A percentile compares a stretch with the other conserved stretches of the same genome.
Evolutionary conservation across 1,284 basidiomycete genomes (phyloP).

Genomic region (Malassezia yamatoensis): DNA sequence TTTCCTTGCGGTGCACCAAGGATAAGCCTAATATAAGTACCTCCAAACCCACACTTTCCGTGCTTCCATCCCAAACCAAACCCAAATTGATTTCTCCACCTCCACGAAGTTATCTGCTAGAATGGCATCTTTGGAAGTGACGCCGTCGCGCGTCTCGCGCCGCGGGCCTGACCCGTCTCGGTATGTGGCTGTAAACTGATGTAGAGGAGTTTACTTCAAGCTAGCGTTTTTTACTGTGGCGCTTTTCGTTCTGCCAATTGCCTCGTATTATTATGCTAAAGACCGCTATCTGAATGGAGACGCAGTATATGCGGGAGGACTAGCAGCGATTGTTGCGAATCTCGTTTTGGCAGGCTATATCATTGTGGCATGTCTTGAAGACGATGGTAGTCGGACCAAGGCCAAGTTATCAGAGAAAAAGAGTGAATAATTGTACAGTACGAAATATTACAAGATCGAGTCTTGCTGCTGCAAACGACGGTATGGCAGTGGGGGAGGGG

Average conservation of each 20-base stretch:
- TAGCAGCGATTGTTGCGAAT: constrained; percentile 44
- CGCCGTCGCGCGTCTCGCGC: constrained; percentile 14
- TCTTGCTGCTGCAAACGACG: too few relatives aligned
- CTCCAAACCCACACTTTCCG: constrained; percentile 10
- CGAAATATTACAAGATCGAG: background rate
- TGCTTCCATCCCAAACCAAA: constrained; percentile 4
- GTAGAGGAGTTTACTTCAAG: constrained; percentile 38
- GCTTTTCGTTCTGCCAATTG: constrained; percentile 37
- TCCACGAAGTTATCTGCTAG: background rate
- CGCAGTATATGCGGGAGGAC: constrained; percentile 40
- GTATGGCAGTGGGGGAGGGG: too few relatives aligned
- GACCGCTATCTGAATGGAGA: constrained; percentile 34
- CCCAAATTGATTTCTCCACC: constrained; percentile 4
- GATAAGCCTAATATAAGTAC: constrained; percentile 57
- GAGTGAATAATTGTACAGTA: constrained; percentile 6
- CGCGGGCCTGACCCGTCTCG: constrained; percentile 11
- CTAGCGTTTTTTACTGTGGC: constrained; percentile 37
- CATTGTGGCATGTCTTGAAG: constrained; percentile 40
- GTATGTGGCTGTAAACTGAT: constrained; percentile 1
- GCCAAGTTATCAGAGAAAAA: constrained; percentile 1
- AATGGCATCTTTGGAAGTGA: constrained; percentile 4
- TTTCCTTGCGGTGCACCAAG: constrained; percentile 75
- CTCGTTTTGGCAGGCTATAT: constrained; percentile 42
- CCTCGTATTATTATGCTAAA: constrained; percentile 36
- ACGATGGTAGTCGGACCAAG: constrained; percentile 16